Conservation (phyloP, 1,284 basidiomycete genomes). For the Irpex rosettiformis region DNA sequence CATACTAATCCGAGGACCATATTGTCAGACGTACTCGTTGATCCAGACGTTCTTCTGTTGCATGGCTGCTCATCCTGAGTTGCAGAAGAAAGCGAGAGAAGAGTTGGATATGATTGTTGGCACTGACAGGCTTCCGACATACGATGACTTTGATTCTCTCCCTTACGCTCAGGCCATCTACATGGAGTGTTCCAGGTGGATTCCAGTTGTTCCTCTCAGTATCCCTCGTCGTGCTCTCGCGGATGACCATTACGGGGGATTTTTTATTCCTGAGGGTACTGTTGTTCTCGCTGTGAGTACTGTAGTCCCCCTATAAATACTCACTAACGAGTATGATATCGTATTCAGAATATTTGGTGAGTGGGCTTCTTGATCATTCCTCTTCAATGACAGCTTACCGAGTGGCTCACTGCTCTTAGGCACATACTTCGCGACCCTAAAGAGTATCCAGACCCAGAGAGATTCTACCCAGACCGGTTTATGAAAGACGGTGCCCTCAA, state of each 20-base stretch:
- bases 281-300: neutral
- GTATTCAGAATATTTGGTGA: neutral
- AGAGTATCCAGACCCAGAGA: constrained; percentile 20
- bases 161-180: constrained; percentile 29
- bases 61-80: constrained; percentile 28
- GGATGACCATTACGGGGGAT: constrained; percentile 9
- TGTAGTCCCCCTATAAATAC: neutral
- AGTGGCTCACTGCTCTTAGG: constrained; percentile 9
- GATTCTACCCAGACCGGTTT: constrained; percentile 26
- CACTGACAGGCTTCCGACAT: constrained; percentile 22
- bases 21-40: constrained; percentile 24
- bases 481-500: constrained; percentile 11
- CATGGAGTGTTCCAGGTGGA: constrained; percentile 27
- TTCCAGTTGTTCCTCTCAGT: neutral
- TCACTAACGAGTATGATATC: neutral
- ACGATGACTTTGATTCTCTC: constrained; percentile 23
- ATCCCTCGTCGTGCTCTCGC: constrained; percentile 15
- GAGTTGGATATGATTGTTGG: constrained; percentile 29
- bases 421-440: constrained; percentile 21
- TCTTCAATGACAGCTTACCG: neutral
- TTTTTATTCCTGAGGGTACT: constrained; percentile 4
- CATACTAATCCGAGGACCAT: constrained; percentile 4
- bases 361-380: neutral
- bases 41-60: constrained; percentile 26
- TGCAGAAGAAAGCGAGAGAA: constrained; percentile 27